Base-by-base conservation (phyloP, 345 rosid species). In the Lagerstroemia speciosa region DNA sequence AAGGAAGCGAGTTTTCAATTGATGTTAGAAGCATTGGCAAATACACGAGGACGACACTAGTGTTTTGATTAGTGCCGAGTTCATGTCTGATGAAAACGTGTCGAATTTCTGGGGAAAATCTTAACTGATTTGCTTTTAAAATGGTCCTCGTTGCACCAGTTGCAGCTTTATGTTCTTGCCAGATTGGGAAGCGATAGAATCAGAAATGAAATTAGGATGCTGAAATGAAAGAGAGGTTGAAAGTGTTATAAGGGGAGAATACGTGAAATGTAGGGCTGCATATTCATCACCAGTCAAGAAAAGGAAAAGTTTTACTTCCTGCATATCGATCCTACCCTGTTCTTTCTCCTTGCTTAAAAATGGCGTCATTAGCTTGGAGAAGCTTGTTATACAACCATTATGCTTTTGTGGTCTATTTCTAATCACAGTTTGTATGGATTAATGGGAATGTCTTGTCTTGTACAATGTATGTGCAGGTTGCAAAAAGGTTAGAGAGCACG, bases 401-500 rank as follows among this genome's bases (percentile, higher is more conserved):
- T 22, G 55, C n/a, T 2, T 3, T 16, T n/a, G n/a, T n/a, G n/a
- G n/a, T 3, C 4, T 58, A 30, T 58, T 24, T 3, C n/a, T 58
- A 24, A 4, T 55, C 17, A 60, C n/a, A 60, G 33, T 9, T 4
- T 36, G 38, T 36, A 4, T 36, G 38, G 38, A 9, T 36, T 36
- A 32, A 31, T 24, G 41, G 16, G 52, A 24, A 48, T 50, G 50
- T 70, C 30, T 26, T 8, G 41, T 46, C 22, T 70, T 70, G 50
- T 16, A 14, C 36, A n/a, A 36, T 38, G 43, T 64, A 45, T 65
- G 34, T 70, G 73, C 73, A 95, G 99, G 99, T 92, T 2, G 83
- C 98, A 8, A 95, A 87, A 87, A 90, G 98, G 78, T 80, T 95
- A 64, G 98, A 84, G 77, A 89, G 73, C 78, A 95, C 99, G n/a